phyloP scores from a whole-genome alignment of 768 basidiomycete genomes.

The Terana coerulea region DNA sequence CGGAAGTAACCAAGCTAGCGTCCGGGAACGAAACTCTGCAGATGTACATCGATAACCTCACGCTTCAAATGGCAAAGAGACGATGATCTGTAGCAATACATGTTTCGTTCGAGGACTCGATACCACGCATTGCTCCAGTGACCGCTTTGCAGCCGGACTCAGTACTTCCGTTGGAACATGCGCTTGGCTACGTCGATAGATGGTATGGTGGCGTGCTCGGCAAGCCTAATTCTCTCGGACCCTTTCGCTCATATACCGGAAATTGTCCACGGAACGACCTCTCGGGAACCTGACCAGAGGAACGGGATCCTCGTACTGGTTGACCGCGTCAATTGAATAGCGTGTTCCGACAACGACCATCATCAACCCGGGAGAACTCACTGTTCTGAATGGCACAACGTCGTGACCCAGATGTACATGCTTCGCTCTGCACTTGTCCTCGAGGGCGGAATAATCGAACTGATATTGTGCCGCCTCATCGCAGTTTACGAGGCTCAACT shows the following conservation, averaged over 20 bases:
- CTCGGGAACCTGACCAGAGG: conserved; percentile 32
- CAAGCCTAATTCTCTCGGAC: background rate
- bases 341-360: too few relatives aligned
- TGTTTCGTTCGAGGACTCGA: too few relatives aligned
- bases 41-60: conserved; percentile 88
- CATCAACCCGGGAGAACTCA: conserved; percentile 25
- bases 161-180: too few relatives aligned
- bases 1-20: conserved; percentile 74
- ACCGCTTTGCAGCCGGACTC: too few relatives aligned
- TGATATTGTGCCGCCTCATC: conserved; percentile 22
- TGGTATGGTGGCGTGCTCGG: too few relatives aligned
- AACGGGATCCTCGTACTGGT: conserved; percentile 36
- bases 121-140: too few relatives aligned
- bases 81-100: too few relatives aligned
- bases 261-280: conserved; percentile 33
- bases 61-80: conserved; percentile 81
- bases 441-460: conserved; percentile 23
- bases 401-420: conserved; percentile 27
- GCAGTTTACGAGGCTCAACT: conserved; percentile 35
- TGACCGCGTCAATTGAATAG: background rate
- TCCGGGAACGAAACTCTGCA: conserved; percentile 82
- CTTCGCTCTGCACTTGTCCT: conserved; percentile 27
- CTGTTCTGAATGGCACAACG: conserved; percentile 31
- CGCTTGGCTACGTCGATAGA: background rate
- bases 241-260: conserved; percentile 28